A percentile compares a stretch with the other conserved stretches of the same genome.
These are phyloP conservation scores for Capronia epimyces DNA, from an alignment of 2,329 filamentous ascomycete genomes.

Conservation along the genomic window DNA sequence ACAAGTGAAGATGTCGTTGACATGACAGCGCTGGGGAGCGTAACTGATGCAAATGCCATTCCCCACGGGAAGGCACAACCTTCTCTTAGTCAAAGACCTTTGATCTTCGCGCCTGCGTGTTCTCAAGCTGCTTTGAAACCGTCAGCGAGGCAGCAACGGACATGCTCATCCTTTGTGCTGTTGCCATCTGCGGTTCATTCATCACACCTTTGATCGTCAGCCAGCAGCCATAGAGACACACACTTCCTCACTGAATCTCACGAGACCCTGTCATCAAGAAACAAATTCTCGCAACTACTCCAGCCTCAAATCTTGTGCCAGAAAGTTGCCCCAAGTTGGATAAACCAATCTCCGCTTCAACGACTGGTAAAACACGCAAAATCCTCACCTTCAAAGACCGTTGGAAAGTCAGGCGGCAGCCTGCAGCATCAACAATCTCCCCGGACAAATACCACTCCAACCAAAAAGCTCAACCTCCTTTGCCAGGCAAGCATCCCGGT, in stretches of 20 bases:
- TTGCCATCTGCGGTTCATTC: not conserved
- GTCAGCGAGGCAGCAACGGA: not conserved
- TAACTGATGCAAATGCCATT: not conserved
- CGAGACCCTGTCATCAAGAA: not conserved
- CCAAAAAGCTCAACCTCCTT: not conserved
- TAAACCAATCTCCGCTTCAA: not conserved
- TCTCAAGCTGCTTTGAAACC: not conserved
- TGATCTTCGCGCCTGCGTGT: not conserved
- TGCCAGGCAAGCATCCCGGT: not conserved
- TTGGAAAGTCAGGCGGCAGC: conserved; percentile 3
- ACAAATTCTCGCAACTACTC: not conserved
- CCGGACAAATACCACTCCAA: not conserved
- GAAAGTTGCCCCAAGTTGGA: not conserved
- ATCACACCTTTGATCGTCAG: not conserved
- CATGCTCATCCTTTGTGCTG: not conserved
- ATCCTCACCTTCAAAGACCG: not conserved
- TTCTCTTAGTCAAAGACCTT: not conserved
- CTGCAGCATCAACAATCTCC: conserved; percentile 2
- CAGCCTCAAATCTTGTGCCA: not conserved
- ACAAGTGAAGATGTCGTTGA: not conserved
- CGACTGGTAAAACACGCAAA: not conserved
- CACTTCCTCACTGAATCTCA: not conserved
- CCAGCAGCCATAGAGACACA: not conserved
- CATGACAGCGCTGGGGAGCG: not conserved
- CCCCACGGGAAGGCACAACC: conserved; percentile 4